Evolutionary conservation across 352 stramenopile species (phyloP).

Genomic region (Aphanomyces euteiches): DNA sequence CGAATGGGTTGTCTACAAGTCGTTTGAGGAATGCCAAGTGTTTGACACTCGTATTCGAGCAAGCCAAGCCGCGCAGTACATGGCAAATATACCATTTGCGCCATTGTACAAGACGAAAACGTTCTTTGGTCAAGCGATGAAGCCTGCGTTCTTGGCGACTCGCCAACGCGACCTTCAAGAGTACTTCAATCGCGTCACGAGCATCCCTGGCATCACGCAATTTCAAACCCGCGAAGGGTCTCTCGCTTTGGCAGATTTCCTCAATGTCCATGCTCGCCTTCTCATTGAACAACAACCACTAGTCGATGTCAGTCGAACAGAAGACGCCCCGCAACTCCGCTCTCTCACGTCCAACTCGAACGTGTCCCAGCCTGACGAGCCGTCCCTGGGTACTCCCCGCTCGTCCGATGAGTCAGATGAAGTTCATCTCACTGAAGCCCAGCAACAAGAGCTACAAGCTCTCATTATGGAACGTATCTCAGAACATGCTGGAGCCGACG

Average conservation of each 20-base stretch:
- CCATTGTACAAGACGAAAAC: slow-evolving; percentile 27
- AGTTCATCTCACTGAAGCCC: slow-evolving; percentile 14
- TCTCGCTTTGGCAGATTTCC: slow-evolving; percentile 15
- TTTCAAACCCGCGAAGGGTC: slow-evolving; percentile 21
- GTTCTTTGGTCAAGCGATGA: slow-evolving; percentile 28
- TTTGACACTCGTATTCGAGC: slow-evolving; percentile 24
- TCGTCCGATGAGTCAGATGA: slow-evolving; percentile 26
- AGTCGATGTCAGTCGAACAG: neutral
- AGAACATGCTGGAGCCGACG: slow-evolving; percentile 4
- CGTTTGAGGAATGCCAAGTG: slow-evolving; percentile 26
- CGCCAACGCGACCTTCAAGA: slow-evolving; percentile 22
- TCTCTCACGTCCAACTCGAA: neutral
- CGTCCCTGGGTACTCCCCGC: neutral
- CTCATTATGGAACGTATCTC: slow-evolving; percentile 28
- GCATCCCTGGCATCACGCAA: slow-evolving; percentile 22
- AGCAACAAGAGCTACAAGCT: slow-evolving; percentile 24
- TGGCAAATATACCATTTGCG: slow-evolving; percentile 20
- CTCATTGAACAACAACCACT: neutral
- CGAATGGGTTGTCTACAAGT: slow-evolving; percentile 28
- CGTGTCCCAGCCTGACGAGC: neutral
- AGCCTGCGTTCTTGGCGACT: slow-evolving; percentile 19
- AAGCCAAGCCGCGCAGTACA: neutral
- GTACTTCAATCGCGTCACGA: slow-evolving; percentile 14
- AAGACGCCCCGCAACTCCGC: neutral
- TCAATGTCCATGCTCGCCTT: slow-evolving; percentile 7